These are phyloP conservation scores for Cucumis melo DNA, from an alignment of 306 rosid genomes.

Conservation along the genomic window DNA sequence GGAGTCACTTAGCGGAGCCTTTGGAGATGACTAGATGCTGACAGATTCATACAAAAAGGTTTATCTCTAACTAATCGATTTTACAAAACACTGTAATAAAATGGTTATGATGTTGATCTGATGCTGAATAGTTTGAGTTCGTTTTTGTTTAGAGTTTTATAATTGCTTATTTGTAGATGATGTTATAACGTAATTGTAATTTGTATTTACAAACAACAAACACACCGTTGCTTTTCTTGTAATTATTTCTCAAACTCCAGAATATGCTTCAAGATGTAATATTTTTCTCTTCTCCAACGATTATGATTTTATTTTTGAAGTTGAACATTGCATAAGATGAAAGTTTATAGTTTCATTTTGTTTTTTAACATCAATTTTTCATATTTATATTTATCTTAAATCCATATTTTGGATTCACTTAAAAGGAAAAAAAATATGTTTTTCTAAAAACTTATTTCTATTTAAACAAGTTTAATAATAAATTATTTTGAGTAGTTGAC, in stretches of 20 bases:
- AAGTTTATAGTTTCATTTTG: too few relatives aligned
- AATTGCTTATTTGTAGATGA: background rate
- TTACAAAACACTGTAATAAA: constrained; percentile 3
- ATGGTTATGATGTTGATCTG: background rate
- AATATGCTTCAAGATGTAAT: too few relatives aligned
- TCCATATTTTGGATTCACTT: too few relatives aligned
- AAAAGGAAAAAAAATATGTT: too few relatives aligned
- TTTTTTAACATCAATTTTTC: too few relatives aligned
- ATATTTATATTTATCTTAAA: too few relatives aligned
- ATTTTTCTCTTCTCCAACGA: too few relatives aligned
- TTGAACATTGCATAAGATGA: too few relatives aligned
- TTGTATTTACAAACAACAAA: background rate
- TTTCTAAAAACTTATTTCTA: too few relatives aligned
- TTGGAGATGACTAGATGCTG: constrained; percentile 17
- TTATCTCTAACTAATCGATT: constrained; percentile 15
- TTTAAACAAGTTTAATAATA: too few relatives aligned
- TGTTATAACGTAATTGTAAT: background rate
- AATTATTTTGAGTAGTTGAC: too few relatives aligned
- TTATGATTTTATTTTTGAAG: too few relatives aligned
- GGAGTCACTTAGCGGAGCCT: constrained; percentile 15
- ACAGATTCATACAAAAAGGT: background rate
- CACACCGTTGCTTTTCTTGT: background rate
- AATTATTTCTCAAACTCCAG: background rate
- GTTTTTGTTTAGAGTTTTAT: background rate
- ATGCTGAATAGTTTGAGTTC: background rate